Percentiles rank a stretch among this genome's conserved stretches.
Evolutionary conservation across 345 rosid genomes (phyloP).

Genomic region (Gossypium thurberi): DNA sequence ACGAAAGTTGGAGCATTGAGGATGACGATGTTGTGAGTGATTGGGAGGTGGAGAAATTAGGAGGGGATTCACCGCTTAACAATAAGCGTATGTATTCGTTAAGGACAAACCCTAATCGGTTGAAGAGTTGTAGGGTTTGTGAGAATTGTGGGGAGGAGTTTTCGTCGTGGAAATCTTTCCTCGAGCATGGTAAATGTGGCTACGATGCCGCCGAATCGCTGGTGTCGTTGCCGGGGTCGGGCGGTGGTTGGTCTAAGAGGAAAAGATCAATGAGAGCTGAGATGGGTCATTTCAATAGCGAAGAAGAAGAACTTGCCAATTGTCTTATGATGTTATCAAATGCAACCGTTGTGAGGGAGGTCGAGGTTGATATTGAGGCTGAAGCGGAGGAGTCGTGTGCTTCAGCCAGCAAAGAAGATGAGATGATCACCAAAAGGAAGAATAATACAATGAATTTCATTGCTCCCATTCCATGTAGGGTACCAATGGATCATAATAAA

Average conservation of each 20-base stretch:
- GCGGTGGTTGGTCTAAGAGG: constrained; percentile 49
- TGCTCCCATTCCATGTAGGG: constrained; percentile 25
- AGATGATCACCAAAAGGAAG: constrained; percentile 19
- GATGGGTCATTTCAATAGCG: constrained; percentile 39
- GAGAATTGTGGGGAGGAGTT: constrained; percentile 55
- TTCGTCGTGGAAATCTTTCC: constrained; percentile 67
- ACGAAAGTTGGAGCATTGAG: constrained; percentile 37
- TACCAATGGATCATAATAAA: constrained; percentile 22
- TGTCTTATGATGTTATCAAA: constrained; percentile 85
- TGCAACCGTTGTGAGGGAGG: constrained; percentile 18
- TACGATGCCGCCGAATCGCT: constrained; percentile 35
- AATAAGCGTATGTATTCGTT: constrained; percentile 59
- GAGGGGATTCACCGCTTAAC: constrained; percentile 11
- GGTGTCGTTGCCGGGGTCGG: constrained; percentile 22
- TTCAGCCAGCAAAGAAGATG: constrained; percentile 52
- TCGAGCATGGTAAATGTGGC: constrained; percentile 64
- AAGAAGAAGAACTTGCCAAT: constrained; percentile 92
- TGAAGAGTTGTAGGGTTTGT: constrained; percentile 32
- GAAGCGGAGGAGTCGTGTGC: constrained; percentile 60
- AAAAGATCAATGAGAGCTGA: constrained; percentile 52
- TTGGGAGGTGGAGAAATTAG: constrained; percentile 40
- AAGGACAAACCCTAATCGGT: constrained; percentile 54
- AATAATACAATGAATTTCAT: constrained; percentile 19
- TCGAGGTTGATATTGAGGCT: constrained; percentile 4
- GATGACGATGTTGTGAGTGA: constrained; percentile 52